phyloP scores from a whole-genome alignment of 192 early-diverging fungal genomes.

The Linnemannia exigua region DNA sequence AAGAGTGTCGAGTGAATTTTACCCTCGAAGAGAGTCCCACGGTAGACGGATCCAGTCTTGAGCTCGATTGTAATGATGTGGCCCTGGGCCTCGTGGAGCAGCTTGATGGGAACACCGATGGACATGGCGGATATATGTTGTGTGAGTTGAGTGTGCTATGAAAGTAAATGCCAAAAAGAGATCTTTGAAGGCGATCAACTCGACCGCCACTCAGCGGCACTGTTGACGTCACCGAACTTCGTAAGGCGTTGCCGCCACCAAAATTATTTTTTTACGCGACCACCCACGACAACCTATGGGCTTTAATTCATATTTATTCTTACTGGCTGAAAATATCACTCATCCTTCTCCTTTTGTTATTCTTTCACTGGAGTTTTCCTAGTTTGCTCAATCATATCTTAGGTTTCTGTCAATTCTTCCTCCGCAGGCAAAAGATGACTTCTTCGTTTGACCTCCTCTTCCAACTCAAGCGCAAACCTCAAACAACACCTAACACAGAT shows the following conservation, averaged over 20 bases:
- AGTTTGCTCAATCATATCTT: slow-evolving; percentile 14
- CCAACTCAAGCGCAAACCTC: slow-evolving; percentile 19
- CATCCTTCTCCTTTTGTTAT: slow-evolving; percentile 15
- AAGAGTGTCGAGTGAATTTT: slow-evolving; percentile 1
- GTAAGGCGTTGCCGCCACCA: background rate
- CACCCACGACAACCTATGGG: no score
- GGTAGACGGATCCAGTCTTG: slow-evolving; percentile 94
- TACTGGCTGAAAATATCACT: no score
- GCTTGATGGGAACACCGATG: slow-evolving; percentile 94
- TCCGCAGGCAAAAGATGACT: background rate
- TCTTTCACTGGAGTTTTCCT: slow-evolving; percentile 15
- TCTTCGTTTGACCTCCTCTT: slow-evolving; percentile 10
- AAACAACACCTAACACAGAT: slow-evolving; percentile 19
- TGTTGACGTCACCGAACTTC: background rate
- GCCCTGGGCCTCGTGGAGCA: slow-evolving; percentile 97
- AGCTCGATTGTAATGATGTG: slow-evolving; percentile 97
- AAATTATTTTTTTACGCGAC: background rate
- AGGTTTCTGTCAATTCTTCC: slow-evolving; percentile 14
- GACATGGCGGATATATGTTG: slow-evolving; percentile 70
- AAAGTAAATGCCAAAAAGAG: slow-evolving; percentile 12
- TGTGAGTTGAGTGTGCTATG: background rate
- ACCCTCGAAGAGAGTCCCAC: slow-evolving; percentile 94
- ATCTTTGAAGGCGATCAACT: background rate
- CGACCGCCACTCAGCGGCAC: background rate
- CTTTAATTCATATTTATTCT: no score